phyloP scores from a whole-genome alignment of 495 filamentous ascomycete species.

The Oidiodendron maius region DNA sequence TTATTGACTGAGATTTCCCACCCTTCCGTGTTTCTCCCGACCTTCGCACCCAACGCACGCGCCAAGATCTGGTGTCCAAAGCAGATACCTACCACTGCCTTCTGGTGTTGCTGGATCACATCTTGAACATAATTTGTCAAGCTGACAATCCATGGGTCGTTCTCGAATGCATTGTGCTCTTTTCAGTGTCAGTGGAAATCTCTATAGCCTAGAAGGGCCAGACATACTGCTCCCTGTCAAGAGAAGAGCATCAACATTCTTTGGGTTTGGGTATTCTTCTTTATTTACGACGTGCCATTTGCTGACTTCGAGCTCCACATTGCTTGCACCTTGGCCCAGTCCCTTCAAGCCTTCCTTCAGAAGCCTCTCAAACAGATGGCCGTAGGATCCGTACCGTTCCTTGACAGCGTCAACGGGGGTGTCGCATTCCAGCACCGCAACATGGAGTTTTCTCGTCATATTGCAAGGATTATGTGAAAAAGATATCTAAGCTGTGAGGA shows the following conservation, averaged over 20 bases:
- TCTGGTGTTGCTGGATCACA: conserved; percentile 40
- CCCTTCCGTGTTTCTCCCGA: conserved; percentile 59
- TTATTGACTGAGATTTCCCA: conserved; percentile 80
- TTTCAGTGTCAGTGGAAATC: background rate
- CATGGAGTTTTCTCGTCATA: too few relatives aligned
- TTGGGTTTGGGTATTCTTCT: conserved; percentile 59
- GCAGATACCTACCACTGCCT: conserved; percentile 75
- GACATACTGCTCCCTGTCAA: conserved; percentile 61
- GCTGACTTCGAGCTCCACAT: conserved; percentile 48
- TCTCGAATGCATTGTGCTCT: conserved; percentile 10
- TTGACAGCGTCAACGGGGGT: conserved; percentile 51
- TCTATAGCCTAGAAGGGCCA: background rate
- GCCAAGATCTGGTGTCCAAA: conserved; percentile 91
- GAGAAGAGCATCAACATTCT: conserved; percentile 75
- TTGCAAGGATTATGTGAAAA: too few relatives aligned
- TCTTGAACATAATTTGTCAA: conserved; percentile 65
- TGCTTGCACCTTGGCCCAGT: conserved; percentile 22
- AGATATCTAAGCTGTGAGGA: too few relatives aligned
- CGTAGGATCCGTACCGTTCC: conserved; percentile 64
- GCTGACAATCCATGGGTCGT: conserved; percentile 58
- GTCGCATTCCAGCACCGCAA: conserved; percentile 82
- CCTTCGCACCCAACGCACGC: conserved; percentile 62
- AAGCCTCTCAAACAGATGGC: conserved; percentile 62
- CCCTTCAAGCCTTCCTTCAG: conserved; percentile 43
- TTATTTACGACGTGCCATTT: conserved; percentile 61